Conservation (phyloP, 179 eudicot species). For the Spergularia azorica region DNA sequence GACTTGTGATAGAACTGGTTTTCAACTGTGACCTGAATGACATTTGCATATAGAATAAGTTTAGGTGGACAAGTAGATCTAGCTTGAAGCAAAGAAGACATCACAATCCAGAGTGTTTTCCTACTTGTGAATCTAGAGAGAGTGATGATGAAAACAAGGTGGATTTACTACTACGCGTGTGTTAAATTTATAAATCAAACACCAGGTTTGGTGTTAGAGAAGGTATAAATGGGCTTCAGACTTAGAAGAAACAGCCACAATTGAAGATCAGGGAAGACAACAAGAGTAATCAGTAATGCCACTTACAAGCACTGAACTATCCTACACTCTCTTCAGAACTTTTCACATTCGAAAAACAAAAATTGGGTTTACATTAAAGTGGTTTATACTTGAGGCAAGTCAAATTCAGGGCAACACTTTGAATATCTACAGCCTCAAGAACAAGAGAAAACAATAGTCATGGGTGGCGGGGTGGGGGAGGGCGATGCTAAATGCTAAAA, state of each 20-base stretch:
- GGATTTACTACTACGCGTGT: too few species aligned
- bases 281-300: not conserved
- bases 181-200: not conserved
- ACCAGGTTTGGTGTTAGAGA: not conserved
- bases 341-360: not conserved
- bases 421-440: not conserved
- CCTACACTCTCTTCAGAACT: not conserved
- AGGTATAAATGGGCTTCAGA: not conserved
- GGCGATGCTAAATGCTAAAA: not conserved
- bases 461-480: not conserved
- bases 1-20: conserved; percentile 77
- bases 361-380: not conserved
- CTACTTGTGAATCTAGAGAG: too few species aligned
- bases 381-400: not conserved
- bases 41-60: not conserved
- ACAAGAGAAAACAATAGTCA: not conserved
- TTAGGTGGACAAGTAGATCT: not conserved
- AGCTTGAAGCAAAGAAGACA: not conserved
- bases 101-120: not conserved
- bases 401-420: not conserved
- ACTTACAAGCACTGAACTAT: not conserved
- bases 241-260: not conserved
- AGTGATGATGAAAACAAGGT: not conserved
- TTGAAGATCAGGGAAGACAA: not conserved
- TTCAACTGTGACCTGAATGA: conserved; percentile 86